These are phyloP conservation scores for Populus pruinosa DNA, from an alignment of 345 rosid genomes.

Conservation along the genomic window DNA sequence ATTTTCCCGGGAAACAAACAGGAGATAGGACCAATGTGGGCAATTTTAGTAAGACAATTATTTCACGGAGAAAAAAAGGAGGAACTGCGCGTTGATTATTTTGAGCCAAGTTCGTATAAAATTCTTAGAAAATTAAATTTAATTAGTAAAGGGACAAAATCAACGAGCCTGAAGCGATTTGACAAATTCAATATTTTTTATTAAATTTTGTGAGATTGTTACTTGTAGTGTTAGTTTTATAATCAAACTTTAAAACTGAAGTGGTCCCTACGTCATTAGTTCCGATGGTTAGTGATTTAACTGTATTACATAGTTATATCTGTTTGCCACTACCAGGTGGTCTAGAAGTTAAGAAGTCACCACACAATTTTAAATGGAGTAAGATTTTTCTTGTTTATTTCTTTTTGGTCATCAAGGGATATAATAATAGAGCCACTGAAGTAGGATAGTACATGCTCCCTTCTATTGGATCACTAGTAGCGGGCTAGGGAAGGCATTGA, in stretches of 20 bases:
- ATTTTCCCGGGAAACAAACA: neutral
- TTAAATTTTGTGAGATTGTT: neutral
- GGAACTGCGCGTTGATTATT: neutral
- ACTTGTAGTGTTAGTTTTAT: neutral
- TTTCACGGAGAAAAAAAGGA: too few relatives aligned
- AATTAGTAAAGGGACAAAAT: neutral
- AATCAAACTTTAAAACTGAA: neutral
- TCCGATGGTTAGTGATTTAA: neutral
- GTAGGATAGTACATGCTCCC: neutral
- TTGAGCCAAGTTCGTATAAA: neutral
- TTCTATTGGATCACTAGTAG: neutral
- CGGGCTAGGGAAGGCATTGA: neutral
- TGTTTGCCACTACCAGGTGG: neutral
- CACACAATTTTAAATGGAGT: neutral
- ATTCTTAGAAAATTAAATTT: too few relatives aligned
- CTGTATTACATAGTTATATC: neutral
- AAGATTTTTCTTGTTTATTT: neutral
- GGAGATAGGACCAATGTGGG: neutral
- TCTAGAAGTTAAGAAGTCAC: constrained; percentile 5
- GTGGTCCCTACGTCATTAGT: constrained; percentile 7
- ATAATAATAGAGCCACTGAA: constrained; percentile 10
- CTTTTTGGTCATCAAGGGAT: neutral
- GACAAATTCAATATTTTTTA: neutral
- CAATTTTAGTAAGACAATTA: neutral
- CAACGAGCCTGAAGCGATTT: neutral